Percentiles rank a stretch among this genome's conserved stretches.
These are phyloP conservation scores for Neltuma alba DNA, from an alignment of 306 rosid species.

Conservation along the genomic window DNA sequence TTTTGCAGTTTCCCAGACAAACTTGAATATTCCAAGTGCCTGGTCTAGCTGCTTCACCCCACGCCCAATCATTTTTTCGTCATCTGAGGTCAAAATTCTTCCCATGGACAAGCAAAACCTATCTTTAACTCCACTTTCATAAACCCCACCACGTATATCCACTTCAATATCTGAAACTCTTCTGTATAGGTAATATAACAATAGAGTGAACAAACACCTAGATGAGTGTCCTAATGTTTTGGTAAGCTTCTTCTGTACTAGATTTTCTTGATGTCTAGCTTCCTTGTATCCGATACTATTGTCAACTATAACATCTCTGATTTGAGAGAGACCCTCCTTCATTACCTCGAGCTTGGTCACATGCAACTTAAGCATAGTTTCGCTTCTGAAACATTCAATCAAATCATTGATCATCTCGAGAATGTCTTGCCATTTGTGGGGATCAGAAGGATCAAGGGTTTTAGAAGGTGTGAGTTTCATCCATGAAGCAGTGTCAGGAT, in stretches of 20 bases:
- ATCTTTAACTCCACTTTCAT: constrained; percentile 38
- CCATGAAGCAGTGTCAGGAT: constrained; percentile 72
- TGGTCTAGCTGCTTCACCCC: constrained; percentile 84
- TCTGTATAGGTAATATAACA: constrained; percentile 67
- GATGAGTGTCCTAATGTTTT: constrained; percentile 85
- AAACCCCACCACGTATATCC: constrained; percentile 76
- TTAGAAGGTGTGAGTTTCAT: constrained; percentile 66
- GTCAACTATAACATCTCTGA: constrained; percentile 70
- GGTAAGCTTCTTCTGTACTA: constrained; percentile 78
- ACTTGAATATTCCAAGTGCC: constrained; percentile 73
- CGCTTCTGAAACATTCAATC: constrained; percentile 51
- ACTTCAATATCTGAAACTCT: constrained; percentile 70
- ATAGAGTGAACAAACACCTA: constrained; percentile 80
- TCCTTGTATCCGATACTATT: constrained; percentile 72
- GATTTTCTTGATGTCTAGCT: constrained; percentile 63
- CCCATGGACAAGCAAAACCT: constrained; percentile 71
- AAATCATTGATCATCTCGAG: constrained; percentile 83
- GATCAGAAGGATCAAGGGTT: constrained; percentile 36
- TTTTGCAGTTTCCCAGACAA: constrained; percentile 83
- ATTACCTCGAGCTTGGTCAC: constrained; percentile 67
- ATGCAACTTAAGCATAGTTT: constrained; percentile 47
- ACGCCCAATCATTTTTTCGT: constrained; percentile 67
- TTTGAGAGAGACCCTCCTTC: constrained; percentile 87
- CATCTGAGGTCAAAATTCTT: constrained; percentile 72
- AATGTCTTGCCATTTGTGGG: constrained; percentile 85